Base-by-base conservation (phyloP, 1,284 basidiomycete species). In the Pterulicium gracile region DNA sequence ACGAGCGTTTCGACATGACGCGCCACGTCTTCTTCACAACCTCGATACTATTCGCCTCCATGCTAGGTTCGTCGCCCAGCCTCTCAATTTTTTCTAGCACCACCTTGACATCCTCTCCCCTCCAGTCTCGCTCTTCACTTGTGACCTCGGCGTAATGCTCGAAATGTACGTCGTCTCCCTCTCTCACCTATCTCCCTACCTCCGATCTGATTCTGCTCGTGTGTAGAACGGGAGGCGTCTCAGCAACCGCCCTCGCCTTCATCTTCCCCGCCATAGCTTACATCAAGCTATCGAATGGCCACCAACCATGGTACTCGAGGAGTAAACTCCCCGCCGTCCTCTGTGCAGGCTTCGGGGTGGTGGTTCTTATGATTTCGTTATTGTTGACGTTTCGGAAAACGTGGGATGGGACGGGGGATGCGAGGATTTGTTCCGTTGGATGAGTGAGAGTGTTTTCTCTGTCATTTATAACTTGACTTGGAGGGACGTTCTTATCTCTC, bases 91-190 rank as follows among this genome's bases (percentile, higher is more conserved):
- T 18, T 43, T 24, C 22, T 24, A 15, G 47, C 24, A 46, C 19
- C 22, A 42, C 7, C 51, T 23, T 35, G 23, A 39, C 27, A 32
- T 50, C 19, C 42, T 46, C n/a, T 47, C 47, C 35, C 24, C 20
- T 47, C 14, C 61, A 91, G 90, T 98, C 47, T 81, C 93, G 5
- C 73, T 98, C 43, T 72, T 92, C 42, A 98, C 95, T 0, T 98
- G 94, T 63, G 95, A 99, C 64, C 75, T 99, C 12, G 96, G 96
- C 24, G 86, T 98, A 32, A 96, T 97, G 66, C 81, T 99, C 32
- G 96, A 98, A 67, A 87, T 99, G 36, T 39, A 39, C 36, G n/a
- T n/a, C n/a, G n/a, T n/a, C n/a, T 13, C 36, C 15, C 15, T 10
- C 36, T 39, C 15, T 17, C 27, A 32, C 27, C 7, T 10, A 7